These are phyloP conservation scores for Podospora pseudocomata DNA, from an alignment of 495 filamentous ascomycete species.

Conservation along the genomic window DNA sequence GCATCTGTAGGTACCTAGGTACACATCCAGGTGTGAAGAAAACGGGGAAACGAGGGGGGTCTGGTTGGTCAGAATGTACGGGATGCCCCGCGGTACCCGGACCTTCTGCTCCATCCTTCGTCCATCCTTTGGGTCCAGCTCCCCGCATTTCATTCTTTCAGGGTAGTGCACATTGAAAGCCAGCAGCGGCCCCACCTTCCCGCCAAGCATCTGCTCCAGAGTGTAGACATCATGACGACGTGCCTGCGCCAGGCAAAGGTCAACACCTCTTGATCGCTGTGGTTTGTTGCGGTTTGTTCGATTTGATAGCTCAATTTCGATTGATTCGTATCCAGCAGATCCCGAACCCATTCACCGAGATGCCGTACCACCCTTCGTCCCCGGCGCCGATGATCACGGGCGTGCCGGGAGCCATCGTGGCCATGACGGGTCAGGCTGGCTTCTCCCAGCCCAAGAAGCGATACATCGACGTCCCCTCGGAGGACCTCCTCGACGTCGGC, in stretches of 20 bases:
- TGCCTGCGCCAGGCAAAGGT: not conserved
- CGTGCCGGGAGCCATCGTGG: not conserved
- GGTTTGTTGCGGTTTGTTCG: too few species aligned
- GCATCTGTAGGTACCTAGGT: not conserved
- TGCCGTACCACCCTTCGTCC: not conserved
- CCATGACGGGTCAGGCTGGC: not conserved
- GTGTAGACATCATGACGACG: slow-evolving; percentile 10
- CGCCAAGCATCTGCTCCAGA: slow-evolving; percentile 3
- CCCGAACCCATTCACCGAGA: not conserved
- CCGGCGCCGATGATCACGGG: not conserved
- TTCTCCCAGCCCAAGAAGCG: not conserved
- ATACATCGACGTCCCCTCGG: slow-evolving; percentile 16
- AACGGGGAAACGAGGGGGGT: too few species aligned
- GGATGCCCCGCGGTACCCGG: too few species aligned
- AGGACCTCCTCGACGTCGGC: slow-evolving; percentile 13
- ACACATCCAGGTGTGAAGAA: not conserved
- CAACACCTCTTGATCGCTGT: not conserved
- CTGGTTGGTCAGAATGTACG: too few species aligned
- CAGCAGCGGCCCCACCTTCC: not conserved
- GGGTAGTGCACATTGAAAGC: not conserved
- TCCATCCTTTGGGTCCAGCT: not conserved
- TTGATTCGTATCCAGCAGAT: not conserved
- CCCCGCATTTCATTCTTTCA: not conserved
- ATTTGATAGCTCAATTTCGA: too few species aligned
- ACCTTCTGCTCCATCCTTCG: too few species aligned